Base-by-base conservation (phyloP, 352 stramenopile species). In the Pythium sp. region DNA sequence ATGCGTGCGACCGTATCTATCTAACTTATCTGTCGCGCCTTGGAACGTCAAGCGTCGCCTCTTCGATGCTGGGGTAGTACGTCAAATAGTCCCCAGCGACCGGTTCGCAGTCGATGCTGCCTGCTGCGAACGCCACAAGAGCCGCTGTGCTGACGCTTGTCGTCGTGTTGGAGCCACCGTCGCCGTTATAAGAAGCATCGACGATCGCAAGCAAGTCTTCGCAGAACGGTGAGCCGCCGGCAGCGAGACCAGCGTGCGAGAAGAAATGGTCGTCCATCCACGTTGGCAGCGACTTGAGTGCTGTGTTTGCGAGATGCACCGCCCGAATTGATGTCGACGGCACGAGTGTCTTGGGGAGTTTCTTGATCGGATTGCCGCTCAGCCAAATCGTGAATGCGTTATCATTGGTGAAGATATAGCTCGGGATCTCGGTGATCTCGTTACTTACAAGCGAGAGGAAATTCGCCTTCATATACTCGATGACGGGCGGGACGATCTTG, bases 381-480 rank as follows among this genome's bases (percentile, higher is more conserved):
- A 71, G 59, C 60, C 66, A 71, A 34, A 71, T 55, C 22, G 66
- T 64, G 18, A 58, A n/a, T 5, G 66, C 66, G 1, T 57, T 18
- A 5, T 38, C 30, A 34, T 68, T 71, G 49, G 66, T 71, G 34
- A 71, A 71, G 5, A 71, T 30, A 8, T 30, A 56, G 14, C 15
- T 47, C 24, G 66, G 59, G n/a, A 71, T 7, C 34, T 61, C 49
- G 14, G 59, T 49, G 61, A 71, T 68, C 26, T 43, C 14, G 43
- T 76, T 79, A 0, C 68, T 63, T 15, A 67, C 70, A 22, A 83
- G 43, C 0, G 76, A 66, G 14, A 82, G 11, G 24, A 75, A 82
- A 0, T 18, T 49, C 0, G 67, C 56, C n/a, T 72, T 18, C 14
- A 82, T 18, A 11, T 58, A 54, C 4, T 58, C n/a, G n/a, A 79